A percentile compares a stretch with the other conserved stretches of the same genome.
phyloP scores from a whole-genome alignment of 169 alveolate species.

The Plasmodium inui region DNA sequence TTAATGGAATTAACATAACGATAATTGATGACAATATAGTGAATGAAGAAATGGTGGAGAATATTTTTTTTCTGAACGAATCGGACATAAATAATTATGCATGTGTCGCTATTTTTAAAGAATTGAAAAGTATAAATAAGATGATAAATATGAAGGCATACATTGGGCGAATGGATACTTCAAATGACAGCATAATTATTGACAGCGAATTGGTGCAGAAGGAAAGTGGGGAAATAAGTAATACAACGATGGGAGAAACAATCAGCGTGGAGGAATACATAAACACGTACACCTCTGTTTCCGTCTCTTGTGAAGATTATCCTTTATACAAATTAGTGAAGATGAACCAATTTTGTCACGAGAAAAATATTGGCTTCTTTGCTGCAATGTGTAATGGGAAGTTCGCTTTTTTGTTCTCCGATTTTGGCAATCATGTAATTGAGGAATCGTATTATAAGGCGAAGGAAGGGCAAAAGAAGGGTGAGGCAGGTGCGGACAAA shows the following conservation, averaged over 20 bases:
- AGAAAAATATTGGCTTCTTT: conserved; percentile 76
- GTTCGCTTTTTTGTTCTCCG: conserved; percentile 81
- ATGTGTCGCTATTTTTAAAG: conserved; percentile 55
- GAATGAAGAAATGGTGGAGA: conserved; percentile 80
- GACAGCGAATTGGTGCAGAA: conserved; percentile 46
- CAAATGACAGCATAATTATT: conserved; percentile 20
- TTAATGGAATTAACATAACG: conserved; percentile 60
- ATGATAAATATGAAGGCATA: conserved; percentile 63
- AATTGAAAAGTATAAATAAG: conserved; percentile 69
- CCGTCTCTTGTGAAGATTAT: conserved; percentile 77
- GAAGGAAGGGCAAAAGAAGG: conserved; percentile 26
- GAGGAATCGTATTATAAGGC: conserved; percentile 73
- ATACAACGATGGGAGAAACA: background rate
- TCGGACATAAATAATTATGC: conserved; percentile 13
- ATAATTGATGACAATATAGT: conserved; percentile 82
- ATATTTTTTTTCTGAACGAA: conserved; percentile 77
- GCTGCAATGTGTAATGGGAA: conserved; percentile 79
- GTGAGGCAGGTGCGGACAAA: conserved; percentile 35
- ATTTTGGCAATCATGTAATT: conserved; percentile 79
- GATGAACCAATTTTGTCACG: conserved; percentile 72
- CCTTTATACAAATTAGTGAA: conserved; percentile 79
- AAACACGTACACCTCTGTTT: conserved; percentile 60
- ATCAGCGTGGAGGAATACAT: conserved; percentile 13
- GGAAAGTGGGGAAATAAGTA: background rate
- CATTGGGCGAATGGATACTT: conserved; percentile 59